Evolutionary conservation across 192 early-diverging fungal genomes (phyloP).

Genomic region (Coemansia furcata): DNA sequence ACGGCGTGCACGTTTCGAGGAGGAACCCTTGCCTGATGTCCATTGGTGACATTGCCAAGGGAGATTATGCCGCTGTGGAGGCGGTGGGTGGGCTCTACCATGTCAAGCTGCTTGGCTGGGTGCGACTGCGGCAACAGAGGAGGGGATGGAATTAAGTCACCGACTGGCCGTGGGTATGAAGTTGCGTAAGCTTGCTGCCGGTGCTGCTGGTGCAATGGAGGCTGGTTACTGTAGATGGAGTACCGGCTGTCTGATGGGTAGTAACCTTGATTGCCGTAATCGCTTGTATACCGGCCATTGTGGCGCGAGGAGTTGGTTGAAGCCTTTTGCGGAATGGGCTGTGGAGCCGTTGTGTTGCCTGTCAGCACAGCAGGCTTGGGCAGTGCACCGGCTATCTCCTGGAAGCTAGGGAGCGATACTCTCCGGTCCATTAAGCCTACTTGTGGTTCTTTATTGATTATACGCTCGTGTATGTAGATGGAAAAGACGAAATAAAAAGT

Average conservation of each 20-base stretch:
- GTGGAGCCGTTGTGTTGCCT: constrained; percentile 8
- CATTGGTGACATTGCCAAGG: neutral
- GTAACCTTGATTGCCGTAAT: constrained; percentile 4
- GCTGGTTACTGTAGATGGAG: constrained; percentile 13
- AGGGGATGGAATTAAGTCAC: neutral
- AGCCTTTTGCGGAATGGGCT: constrained; percentile 32
- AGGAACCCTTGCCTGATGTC: neutral
- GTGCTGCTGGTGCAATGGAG: constrained; percentile 8
- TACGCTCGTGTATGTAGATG: neutral
- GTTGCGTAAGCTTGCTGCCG: constrained; percentile 17
- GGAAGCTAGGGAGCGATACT: constrained; percentile 44
- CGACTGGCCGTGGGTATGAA: constrained; percentile 5
- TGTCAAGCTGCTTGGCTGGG: neutral
- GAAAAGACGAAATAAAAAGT: neutral
- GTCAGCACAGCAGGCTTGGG: constrained; percentile 18
- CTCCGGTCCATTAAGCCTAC: constrained; percentile 25
- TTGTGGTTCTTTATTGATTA: neutral
- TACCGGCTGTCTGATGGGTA: constrained; percentile 13
- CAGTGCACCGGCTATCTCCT: constrained; percentile 40
- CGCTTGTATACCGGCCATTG: neutral
- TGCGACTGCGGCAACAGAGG: neutral
- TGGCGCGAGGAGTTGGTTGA: constrained; percentile 9
- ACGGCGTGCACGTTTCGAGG: constrained; percentile 32
- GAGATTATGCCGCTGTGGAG: neutral
- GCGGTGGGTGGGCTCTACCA: neutral